A percentile compares a stretch with the other conserved stretches of the same genome.
Conservation (phyloP, 176 grass and related monocot species). For the Elymus sibiricus region DNA sequence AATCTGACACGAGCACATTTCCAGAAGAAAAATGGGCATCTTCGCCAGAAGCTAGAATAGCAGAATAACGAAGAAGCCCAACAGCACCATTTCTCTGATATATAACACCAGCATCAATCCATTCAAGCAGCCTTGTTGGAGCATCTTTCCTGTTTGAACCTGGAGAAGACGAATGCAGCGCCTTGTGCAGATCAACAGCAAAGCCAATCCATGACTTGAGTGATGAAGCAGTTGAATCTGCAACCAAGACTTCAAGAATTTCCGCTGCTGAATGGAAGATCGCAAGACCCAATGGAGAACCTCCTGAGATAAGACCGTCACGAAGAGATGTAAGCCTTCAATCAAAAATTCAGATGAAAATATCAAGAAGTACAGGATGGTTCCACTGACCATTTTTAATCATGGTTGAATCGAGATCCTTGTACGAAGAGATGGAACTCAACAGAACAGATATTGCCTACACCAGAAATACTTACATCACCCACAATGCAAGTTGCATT, state of each 20-base stretch:
- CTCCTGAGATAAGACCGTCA: conserved; percentile 44
- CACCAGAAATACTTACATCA: conserved; percentile 24
- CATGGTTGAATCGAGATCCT: conserved; percentile 67
- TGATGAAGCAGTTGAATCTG: conserved; percentile 83
- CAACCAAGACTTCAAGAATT: conserved; percentile 96
- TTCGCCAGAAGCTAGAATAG: conserved; percentile 87
- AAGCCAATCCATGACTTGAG: conserved; percentile 89
- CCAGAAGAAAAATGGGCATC: conserved; percentile 93
- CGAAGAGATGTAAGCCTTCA: conserved; percentile 17
- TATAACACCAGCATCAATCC: conserved; percentile 98
- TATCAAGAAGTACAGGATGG: conserved; percentile 15
- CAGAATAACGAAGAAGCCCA: conserved; percentile 86
- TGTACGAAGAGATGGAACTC: conserved; percentile 71
- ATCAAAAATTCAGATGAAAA: conserved; percentile 13
- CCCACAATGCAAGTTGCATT: conserved; percentile 14
- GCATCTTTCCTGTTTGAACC: conserved; percentile 96
- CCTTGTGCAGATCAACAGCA: conserved; percentile 90
- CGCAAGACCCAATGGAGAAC: conserved; percentile 77
- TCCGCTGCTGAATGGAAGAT: conserved; percentile 92
- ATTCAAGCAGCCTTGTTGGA: conserved; percentile 86
- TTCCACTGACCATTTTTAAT: conserved; percentile 53
- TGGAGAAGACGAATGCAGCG: conserved; percentile 86
- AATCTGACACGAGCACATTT: conserved; percentile 89
- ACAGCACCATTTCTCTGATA: conserved; percentile 90
- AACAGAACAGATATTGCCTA: conserved; percentile 88